Base-by-base conservation (phyloP, 2,329 filamentous ascomycete genomes). In the Diaporthe nobilis region DNA sequence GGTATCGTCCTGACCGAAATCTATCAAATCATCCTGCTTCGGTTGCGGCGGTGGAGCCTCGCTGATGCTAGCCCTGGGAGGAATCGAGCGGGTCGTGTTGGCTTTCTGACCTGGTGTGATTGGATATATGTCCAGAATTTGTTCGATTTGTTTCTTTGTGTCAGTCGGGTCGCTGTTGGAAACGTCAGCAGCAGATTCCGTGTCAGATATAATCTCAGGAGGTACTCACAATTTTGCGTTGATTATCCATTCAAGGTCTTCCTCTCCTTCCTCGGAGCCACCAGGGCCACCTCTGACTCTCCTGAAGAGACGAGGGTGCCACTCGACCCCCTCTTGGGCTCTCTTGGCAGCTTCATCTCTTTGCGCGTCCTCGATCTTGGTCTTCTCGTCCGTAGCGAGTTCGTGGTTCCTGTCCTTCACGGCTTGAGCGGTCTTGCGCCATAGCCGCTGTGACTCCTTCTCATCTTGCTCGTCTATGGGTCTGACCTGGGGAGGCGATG, bases 241-340 rank as follows among this genome's bases (percentile, higher is more conserved):
- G 81, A 99, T 94, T 81, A 98, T 96, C 95, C 95, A 99, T 84
- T 98, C 97, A 42, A 99, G 86, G 78, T 94, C 95, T 82, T 97
- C 95, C 83, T 97, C 94, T 39, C 94, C 94, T 82, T 96, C 93
- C 78, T 97, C 94, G 5, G 89, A 82, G 1, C 92, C 92, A 44
- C 92, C 93, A 2, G 92, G 91, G 1, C 93, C 94, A 34, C 92
- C 92, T 60, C 90, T 89, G 15, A 97, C 93, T 65, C 87, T 86
- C 76, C 95, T 91, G 88, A 99, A 99, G 17, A 98, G 89, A 78
- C 92, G 92, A 0, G 97, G 96, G 47, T 92, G 91, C 97, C 97
- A 99, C 78, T 98, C 95, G 10, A 95, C 87, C 17, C 93, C 93
- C 15, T 96, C 92, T 65, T 95, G 93, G 44, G 90, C 90, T 80